A percentile compares a stretch with the other conserved stretches of the same genome.
These are phyloP conservation scores for Rhipidocladum racemiflorum DNA, from an alignment of 176 grass and related monocot genomes.

Conservation along the genomic window DNA sequence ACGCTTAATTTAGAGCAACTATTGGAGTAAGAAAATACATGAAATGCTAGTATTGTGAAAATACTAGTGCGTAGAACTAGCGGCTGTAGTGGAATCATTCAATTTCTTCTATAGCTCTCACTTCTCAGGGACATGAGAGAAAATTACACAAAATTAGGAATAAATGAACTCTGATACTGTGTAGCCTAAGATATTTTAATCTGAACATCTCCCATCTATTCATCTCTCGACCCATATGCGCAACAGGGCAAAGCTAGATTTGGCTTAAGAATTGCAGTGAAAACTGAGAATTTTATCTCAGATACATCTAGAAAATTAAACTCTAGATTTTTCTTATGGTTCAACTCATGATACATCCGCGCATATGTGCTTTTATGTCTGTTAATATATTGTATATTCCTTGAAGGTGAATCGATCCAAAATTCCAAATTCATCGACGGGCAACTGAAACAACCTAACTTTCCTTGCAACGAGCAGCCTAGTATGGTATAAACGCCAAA, in stretches of 20 bases:
- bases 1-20: background rate
- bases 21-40: background rate
- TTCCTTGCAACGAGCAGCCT: conserved; percentile 21
- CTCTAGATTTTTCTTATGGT: background rate
- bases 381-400: conserved; percentile 23
- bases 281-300: background rate
- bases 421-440: conserved; percentile 26
- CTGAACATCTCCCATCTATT: background rate
- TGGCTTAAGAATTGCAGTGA: background rate
- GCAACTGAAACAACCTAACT: conserved; percentile 36
- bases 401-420: conserved; percentile 24
- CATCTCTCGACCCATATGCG: background rate
- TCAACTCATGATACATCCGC: background rate
- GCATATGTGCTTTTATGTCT: background rate
- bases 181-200: background rate
- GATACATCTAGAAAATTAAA: conserved; percentile 1
- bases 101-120: background rate
- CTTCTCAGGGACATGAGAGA: background rate
- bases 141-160: background rate
- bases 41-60: background rate
- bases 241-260: background rate
- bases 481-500: conserved; percentile 34
- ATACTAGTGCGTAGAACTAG: background rate
- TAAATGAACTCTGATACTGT: background rate
- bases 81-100: background rate